Evolutionary conservation across 306 rosid species (phyloP), one percentile per base, ranked within the genome.

Genomic region (Vachellia pachyceras): DNA sequence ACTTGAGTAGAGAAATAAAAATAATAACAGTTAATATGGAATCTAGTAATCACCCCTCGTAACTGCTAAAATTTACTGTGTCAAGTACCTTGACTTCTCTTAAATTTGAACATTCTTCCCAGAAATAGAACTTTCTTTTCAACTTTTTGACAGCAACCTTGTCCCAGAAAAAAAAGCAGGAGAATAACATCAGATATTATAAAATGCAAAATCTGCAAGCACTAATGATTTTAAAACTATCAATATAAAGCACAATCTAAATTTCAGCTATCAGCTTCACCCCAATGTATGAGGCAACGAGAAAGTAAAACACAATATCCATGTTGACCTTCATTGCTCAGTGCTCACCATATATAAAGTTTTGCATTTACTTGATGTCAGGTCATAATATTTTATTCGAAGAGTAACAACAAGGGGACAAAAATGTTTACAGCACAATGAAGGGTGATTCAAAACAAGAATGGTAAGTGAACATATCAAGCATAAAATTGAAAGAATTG

Each of bases 101-200:
- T 84, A 93, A 86, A 76, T 88, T 90, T 77, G 91, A 84, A 84
- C 73, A 89, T 85, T 93, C 97, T 84, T 93, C 94, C 97, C 96
- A 93, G 83, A 91, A 93, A 82, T 84, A 91, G 81, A 93, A 93
- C 88, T 90, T 93, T 83, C 91, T 91, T 87, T 93, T 93, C 92
- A 93, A 86, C 85, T 88, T 91, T 87, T 93, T 93, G 85, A 93
- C 91, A 79, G 97, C 97, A 82, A 91, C 92, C 97, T 93, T 79
- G 63, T 66, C 79, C 76, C 20, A 63, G 68, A 78, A 79, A 37
- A 79, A n/a, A 73, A 69, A 72, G 61, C 17, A 50, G 13, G 71
- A 83, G 49, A 47, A 60, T 82, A 50, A 29, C 44, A 68, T 80
- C 69, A 79, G 72, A 76, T 46, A 69, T 55, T 69, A 36, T 33